These are phyloP conservation scores for Suillus subalutaceus DNA, from an alignment of 768 basidiomycete genomes.

Conservation along the genomic window DNA sequence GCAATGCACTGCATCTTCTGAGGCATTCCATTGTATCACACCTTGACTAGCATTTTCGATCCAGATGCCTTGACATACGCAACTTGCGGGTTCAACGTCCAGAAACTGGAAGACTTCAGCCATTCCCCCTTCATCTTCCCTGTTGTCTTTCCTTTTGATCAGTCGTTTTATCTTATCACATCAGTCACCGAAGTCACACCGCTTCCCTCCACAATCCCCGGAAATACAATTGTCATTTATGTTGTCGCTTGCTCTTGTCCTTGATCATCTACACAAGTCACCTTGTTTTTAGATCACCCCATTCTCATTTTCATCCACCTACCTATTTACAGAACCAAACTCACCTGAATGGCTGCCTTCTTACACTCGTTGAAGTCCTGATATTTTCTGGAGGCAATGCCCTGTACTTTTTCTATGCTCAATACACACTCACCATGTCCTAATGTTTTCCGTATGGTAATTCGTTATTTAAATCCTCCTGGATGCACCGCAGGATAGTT, in stretches of 20 bases:
- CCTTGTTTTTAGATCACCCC: constrained; percentile 14
- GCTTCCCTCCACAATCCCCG: constrained; percentile 15
- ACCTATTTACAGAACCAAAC: constrained; percentile 23
- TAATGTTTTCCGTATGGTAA: constrained; percentile 41
- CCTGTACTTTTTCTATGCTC: constrained; percentile 38
- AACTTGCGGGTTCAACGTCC: constrained; percentile 5
- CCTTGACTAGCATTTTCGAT: constrained; percentile 13
- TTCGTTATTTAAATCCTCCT: constrained; percentile 28
- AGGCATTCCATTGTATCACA: constrained; percentile 26
- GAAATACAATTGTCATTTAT: constrained; percentile 20
- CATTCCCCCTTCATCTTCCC: background rate
- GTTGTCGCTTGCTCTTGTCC: constrained; percentile 30
- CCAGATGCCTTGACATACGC: background rate
- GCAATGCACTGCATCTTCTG: constrained; percentile 11
- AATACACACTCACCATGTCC: constrained; percentile 37
- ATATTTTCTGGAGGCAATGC: constrained; percentile 29
- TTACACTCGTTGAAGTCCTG: constrained; percentile 31
- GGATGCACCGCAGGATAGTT: constrained; percentile 6
- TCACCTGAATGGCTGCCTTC: constrained; percentile 28
- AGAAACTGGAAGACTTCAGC: background rate
- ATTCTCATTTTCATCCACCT: constrained; percentile 14
- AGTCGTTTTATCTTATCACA: constrained; percentile 30
- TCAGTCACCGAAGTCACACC: constrained; percentile 29
- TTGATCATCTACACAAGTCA: constrained; percentile 23
- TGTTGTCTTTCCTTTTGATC: constrained; percentile 19